Conservation (phyloP, 352 stramenopile species). For the Vaucheria bursata region DNA sequence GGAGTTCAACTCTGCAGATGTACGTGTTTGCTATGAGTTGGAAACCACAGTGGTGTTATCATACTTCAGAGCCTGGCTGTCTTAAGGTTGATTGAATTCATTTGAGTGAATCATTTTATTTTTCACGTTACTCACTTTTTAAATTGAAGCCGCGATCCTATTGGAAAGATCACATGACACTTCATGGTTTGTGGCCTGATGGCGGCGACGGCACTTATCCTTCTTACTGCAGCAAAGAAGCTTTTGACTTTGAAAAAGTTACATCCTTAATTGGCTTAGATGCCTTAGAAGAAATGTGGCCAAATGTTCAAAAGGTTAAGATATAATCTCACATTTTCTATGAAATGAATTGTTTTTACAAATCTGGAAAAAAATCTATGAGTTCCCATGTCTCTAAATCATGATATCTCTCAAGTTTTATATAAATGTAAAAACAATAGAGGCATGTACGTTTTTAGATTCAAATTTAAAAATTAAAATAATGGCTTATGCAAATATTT, state of each 20-base stretch:
- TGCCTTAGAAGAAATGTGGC: constrained; percentile 67
- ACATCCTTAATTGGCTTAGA: constrained; percentile 62
- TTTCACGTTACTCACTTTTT: constrained; percentile 13
- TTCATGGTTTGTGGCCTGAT: constrained; percentile 78
- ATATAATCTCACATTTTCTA: too few species aligned
- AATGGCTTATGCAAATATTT: too few species aligned
- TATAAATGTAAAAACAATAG: too few species aligned
- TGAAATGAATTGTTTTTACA: too few species aligned
- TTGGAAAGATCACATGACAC: constrained; percentile 71
- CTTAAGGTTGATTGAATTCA: neutral
- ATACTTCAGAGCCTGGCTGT: constrained; percentile 29
- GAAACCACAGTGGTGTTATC: constrained; percentile 69
- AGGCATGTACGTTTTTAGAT: too few species aligned
- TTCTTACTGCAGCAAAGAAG: constrained; percentile 61
- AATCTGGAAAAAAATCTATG: too few species aligned
- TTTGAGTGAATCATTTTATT: neutral
- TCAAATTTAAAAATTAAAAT: too few species aligned
- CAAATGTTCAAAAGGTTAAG: constrained; percentile 66
- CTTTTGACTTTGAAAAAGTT: constrained; percentile 60
- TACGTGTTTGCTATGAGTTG: constrained; percentile 80
- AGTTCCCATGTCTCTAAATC: too few species aligned
- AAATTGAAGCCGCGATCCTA: constrained; percentile 53
- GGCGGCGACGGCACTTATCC: constrained; percentile 57
- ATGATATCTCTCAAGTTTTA: too few species aligned
- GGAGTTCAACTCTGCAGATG: constrained; percentile 49